phyloP scores from a whole-genome alignment of 306 rosid species.

The Prunus padus region DNA sequence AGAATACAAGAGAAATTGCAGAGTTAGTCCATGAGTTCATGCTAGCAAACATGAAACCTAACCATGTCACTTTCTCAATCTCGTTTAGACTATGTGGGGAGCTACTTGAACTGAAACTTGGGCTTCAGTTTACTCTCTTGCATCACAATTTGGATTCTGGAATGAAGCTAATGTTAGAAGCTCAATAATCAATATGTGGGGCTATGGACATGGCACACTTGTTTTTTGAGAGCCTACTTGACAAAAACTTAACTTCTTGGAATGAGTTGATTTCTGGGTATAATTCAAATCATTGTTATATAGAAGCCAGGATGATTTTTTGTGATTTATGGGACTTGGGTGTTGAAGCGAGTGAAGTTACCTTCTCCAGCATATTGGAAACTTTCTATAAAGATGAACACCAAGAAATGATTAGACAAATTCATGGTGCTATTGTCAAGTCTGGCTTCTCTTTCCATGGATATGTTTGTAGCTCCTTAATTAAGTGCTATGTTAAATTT shows the following conservation, averaged over 20 bases:
- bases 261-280: slow-evolving; percentile 51
- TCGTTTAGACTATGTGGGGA: slow-evolving; percentile 47
- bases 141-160: slow-evolving; percentile 37
- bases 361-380: slow-evolving; percentile 46
- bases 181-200: slow-evolving; percentile 43
- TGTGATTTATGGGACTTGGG: slow-evolving; percentile 35
- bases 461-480: slow-evolving; percentile 43
- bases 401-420: slow-evolving; percentile 34
- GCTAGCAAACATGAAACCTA: slow-evolving; percentile 42
- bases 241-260: slow-evolving; percentile 37
- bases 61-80: slow-evolving; percentile 40
- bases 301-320: slow-evolving; percentile 37
- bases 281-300: slow-evolving; percentile 22
- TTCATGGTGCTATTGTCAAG: slow-evolving; percentile 47
- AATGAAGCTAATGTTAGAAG: slow-evolving; percentile 32
- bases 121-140: slow-evolving; percentile 49
- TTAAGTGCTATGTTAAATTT: slow-evolving; percentile 39
- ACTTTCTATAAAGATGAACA: slow-evolving; percentile 32
- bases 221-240: slow-evolving; percentile 31
- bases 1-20: slow-evolving; percentile 19
- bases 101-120: slow-evolving; percentile 39
- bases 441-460: slow-evolving; percentile 39
- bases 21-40: slow-evolving; percentile 35
- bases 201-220: slow-evolving; percentile 37
- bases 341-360: slow-evolving; percentile 40